Base-by-base conservation (phyloP, 2,329 filamentous ascomycete species). In the Penicillium fuscoglaucum region DNA sequence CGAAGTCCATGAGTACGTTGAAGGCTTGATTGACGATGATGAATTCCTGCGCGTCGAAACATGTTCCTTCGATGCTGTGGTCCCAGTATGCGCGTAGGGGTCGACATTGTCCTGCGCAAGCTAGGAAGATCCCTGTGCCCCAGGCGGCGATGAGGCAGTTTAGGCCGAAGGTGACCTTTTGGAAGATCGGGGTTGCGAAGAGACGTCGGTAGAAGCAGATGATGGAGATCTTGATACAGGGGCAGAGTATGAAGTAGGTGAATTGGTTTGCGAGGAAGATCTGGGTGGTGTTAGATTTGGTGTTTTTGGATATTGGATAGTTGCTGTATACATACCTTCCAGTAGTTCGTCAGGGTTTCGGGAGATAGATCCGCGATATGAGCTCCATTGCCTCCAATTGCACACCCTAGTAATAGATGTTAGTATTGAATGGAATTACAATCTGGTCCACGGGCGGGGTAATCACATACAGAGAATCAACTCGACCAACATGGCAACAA, bases 261-360 rank as follows among this genome's bases (percentile, higher is more conserved):
- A 73, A 73, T 59, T 72, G 67, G 56, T 73, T 73, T 49, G 70
- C 65, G 8, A 73, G 66, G 64, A 73, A 73, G 59, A 73, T 71
- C 70, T 72, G 24, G n/a, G n/a, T 3, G 12, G 15, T 33, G 43
- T 58, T 45, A 50, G 40, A 12, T 54, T 54, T 29, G 44, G n/a
- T 15, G 3, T 46, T 48, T n/a, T 47, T 50, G 28, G 10, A 53
- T 19, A 19, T 15, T 45, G 24, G 8, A 2, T 21, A 1, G 10
- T 31, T 33, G 24, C 6, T 13, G 52, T 7, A 5, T 33, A 55
- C 57, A 46, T 66, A 71, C 70, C 64, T 73, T 73, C 57, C 61
- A 69, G 49, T 70, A 73, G 58, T 69, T 71, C 56, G 61, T 57
- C 28, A 70, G 61, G 3, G 68, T 72, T 35, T 65, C 31, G 1